These are phyloP conservation scores for Anacardium occidentale DNA, from an alignment of 345 rosid species.

Conservation along the genomic window DNA sequence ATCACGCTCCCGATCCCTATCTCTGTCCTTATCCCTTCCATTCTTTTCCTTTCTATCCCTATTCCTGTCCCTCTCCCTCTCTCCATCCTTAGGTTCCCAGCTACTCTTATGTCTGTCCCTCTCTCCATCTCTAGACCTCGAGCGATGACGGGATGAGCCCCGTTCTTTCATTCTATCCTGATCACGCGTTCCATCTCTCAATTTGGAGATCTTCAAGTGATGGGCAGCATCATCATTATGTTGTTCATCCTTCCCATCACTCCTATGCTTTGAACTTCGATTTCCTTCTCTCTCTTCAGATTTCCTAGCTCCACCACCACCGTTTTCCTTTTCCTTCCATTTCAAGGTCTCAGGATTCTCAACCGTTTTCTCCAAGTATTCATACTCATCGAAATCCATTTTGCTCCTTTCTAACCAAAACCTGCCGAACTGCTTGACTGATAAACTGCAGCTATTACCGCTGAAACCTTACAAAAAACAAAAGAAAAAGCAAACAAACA, in stretches of 20 bases:
- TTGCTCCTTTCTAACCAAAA: constrained; percentile 15
- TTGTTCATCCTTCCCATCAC: constrained; percentile 50
- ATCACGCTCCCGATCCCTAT: constrained; percentile 43
- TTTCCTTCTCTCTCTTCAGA: constrained; percentile 43
- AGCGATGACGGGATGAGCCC: constrained; percentile 43
- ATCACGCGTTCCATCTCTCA: constrained; percentile 49
- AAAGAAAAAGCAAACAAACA: too few relatives aligned
- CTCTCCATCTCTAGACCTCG: constrained; percentile 77
- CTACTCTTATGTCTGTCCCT: constrained; percentile 59
- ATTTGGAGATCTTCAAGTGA: constrained; percentile 54
- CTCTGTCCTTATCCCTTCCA: constrained; percentile 45
- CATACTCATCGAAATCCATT: constrained; percentile 97
- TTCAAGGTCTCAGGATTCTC: constrained; percentile 62
- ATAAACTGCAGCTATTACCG: background rate
- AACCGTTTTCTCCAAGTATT: constrained; percentile 84
- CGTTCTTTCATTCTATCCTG: constrained; percentile 44
- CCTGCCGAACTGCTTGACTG: background rate
- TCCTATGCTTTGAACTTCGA: constrained; percentile 57
- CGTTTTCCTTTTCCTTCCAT: constrained; percentile 55
- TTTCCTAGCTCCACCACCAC: constrained; percentile 42
- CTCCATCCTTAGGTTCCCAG: constrained; percentile 55
- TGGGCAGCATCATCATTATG: constrained; percentile 34
- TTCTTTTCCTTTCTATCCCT: constrained; percentile 45
- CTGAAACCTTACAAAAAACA: background rate
- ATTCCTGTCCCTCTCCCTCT: constrained; percentile 43